phyloP scores from a whole-genome alignment of 306 rosid genomes.

The Rosa chinensis region DNA sequence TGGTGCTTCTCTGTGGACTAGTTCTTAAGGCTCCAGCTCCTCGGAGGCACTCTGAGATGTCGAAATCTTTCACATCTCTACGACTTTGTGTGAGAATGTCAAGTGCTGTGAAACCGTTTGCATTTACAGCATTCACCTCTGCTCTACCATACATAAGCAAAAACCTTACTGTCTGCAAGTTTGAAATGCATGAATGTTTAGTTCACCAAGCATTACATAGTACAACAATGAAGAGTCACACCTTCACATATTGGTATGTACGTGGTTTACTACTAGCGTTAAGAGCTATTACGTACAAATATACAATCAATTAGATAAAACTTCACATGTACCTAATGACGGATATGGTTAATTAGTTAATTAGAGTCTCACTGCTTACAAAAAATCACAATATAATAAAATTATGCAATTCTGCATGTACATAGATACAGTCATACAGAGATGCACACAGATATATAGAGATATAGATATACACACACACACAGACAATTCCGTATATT shows the following conservation, averaged over 20 bases:
- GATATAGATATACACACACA: no score
- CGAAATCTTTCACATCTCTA: conserved; percentile 22
- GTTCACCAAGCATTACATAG: not conserved
- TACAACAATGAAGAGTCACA: no score
- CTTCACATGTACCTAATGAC: no score
- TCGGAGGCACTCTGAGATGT: conserved; percentile 20
- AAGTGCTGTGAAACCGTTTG: conserved; percentile 28
- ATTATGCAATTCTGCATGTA: no score
- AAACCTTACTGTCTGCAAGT: conserved; percentile 21
- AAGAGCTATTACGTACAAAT: no score
- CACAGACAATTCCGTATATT: no score
- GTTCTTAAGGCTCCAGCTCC: conserved; percentile 17
- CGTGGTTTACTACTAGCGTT: not conserved
- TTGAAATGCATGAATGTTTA: not conserved
- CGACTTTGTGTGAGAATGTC: conserved; percentile 27
- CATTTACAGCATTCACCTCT: conserved; percentile 20
- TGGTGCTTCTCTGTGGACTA: not conserved
- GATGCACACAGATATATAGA: no score
- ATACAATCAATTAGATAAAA: not conserved
- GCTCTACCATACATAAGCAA: conserved; percentile 8
- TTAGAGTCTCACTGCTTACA: no score
- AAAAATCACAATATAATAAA: no score
- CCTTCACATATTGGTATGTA: no score
- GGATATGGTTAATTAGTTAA: no score
- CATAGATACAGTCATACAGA: no score